Evolutionary conservation across 306 rosid genomes (phyloP), one percentile per base, ranked within the genome.

Genomic region (Sechiopsis laciniata): DNA sequence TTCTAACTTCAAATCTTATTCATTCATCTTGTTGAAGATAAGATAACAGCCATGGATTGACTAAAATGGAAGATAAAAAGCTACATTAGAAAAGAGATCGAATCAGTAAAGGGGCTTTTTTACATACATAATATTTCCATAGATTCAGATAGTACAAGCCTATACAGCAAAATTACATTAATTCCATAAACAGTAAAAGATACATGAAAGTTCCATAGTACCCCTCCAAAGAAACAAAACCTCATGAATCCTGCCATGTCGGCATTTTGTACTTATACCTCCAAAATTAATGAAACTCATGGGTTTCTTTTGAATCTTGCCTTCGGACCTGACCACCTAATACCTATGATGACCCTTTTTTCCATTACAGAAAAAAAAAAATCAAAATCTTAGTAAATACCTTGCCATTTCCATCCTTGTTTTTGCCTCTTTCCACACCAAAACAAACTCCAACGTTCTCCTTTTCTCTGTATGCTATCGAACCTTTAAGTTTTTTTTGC

Each of bases 341-440:
- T n/a, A n/a, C n/a, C n/a, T n/a, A n/a, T n/a, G n/a, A n/a, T n/a
- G n/a, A n/a, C n/a, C 20, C 55, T 9, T 5, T 55, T 45, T 24
- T 13, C 10, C 42, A 37, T n/a, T n/a, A 4, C 37, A 32, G 37
- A 32, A 32, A 32, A 32, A 15, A 15, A 55, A 42, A 42, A 40
- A 13, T 21, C 12, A 7, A 40, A 72, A 55, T 17, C 26, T 62
- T 40, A 54, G 37, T 29, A 51, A 61, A 40, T 61, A 77, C 74
- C 75, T 66, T 57, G 76, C 82, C 80, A 86, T 88, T 88, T 90
- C 87, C 88, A 86, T 84, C 84, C 80, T 83, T 88, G 93, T 86
- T 87, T 88, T 86, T 82, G 66, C 54, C 45, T 29, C 59, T 15
- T 69, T 42, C 12, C 48, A 7, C 48, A 42, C 8, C 48, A 42